These are phyloP conservation scores for Leishmania mexicana DNA, from an alignment of 208 protist genomes.

Conservation along the genomic window DNA sequence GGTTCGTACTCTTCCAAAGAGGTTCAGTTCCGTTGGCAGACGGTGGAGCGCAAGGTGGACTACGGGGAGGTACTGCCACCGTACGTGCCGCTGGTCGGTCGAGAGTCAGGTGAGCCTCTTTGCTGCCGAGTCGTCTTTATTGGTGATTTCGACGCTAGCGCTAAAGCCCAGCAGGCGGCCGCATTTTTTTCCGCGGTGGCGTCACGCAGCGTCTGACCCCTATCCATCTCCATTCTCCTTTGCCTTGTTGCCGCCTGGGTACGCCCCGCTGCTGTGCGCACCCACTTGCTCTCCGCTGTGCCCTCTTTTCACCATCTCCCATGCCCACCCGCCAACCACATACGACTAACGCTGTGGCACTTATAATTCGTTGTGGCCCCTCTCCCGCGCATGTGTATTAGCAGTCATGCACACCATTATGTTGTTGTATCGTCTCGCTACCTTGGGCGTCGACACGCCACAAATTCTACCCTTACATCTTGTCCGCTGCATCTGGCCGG, in stretches of 20 bases:
- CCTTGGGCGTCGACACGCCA: not conserved
- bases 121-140: conserved; percentile 42
- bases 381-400: not conserved
- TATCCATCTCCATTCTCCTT: not conserved
- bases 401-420: not conserved
- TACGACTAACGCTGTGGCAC: not conserved
- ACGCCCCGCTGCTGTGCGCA: not conserved
- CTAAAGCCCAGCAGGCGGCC: conserved; percentile 13
- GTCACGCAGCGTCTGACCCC: not conserved
- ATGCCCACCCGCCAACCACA: not conserved
- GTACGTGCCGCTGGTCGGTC: conserved; percentile 22
- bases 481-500: not conserved
- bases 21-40: conserved; percentile 51
- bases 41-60: conserved; percentile 36
- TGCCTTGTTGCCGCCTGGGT: not conserved
- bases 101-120: not conserved
- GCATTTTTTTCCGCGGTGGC: conserved; percentile 23
- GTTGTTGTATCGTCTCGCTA: not conserved
- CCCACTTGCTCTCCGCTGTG: not conserved
- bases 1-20: not conserved
- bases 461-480: not conserved
- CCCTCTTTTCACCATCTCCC: not conserved
- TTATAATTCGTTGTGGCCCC: not conserved
- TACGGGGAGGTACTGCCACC: conserved; percentile 49
- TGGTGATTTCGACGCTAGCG: conserved; percentile 24